These are phyloP conservation scores for Basipetospora chlamydospora DNA, from an alignment of 2,329 filamentous ascomycete species.

Conservation along the genomic window DNA sequence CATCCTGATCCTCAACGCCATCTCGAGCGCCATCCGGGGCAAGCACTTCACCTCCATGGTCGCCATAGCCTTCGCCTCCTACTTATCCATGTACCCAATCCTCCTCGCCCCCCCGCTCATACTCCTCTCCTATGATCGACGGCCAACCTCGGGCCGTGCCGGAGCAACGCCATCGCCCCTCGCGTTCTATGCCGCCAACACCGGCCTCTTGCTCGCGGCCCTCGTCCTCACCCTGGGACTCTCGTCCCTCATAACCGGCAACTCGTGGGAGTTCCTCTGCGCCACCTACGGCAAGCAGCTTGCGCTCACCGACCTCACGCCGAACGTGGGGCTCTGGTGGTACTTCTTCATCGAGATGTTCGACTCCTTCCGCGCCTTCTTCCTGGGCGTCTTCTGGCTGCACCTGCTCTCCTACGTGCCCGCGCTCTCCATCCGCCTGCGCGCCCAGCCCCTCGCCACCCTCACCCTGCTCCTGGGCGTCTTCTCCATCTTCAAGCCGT, in stretches of 20 bases:
- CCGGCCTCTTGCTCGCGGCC: constrained; percentile 36
- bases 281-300: constrained; percentile 91
- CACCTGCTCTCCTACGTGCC: constrained; percentile 84
- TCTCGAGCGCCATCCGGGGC: constrained; percentile 66
- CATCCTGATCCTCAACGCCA: constrained; percentile 70
- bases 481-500: constrained; percentile 92
- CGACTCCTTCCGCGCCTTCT: constrained; percentile 93
- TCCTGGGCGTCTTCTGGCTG: constrained; percentile 95
- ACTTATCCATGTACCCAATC: constrained; percentile 82
- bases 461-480: constrained; percentile 75
- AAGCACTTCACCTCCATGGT: constrained; percentile 64
- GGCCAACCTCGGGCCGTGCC: constrained; percentile 18
- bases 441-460: constrained; percentile 74
- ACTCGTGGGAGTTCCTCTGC: constrained; percentile 74
- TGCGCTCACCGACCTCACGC: constrained; percentile 79
- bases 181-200: constrained; percentile 40
- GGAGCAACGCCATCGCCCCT: constrained; percentile 21
- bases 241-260: constrained; percentile 58
- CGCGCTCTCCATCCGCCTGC: constrained; percentile 68
- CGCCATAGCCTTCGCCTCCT: constrained; percentile 73
- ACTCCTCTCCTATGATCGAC: constrained; percentile 64
- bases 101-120: constrained; percentile 73
- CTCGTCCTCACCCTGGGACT: constrained; percentile 50
- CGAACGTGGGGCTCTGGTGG: constrained; percentile 96
- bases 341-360: constrained; percentile 99